Evolutionary conservation across 1,284 basidiomycete species (phyloP), one percentile per base, ranked within the genome.

Genomic region (Schizophyllum amplum): DNA sequence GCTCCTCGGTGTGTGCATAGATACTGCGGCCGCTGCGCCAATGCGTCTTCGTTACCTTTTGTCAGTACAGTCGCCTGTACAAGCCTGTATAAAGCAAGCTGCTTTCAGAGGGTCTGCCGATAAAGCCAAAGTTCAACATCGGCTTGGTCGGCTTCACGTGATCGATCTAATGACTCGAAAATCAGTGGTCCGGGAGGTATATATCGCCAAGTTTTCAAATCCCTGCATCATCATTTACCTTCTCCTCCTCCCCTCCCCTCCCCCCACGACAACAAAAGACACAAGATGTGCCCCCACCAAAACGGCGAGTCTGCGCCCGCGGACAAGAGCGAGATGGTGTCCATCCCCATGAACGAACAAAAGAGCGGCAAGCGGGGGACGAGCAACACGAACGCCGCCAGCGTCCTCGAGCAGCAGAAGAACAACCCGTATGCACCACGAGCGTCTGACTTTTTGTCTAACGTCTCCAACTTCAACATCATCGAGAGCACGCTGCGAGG

Each of bases 401-500:
- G 57, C 47, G 58, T 65, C 54, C 58, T 67, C 52, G 70, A 73
- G 13, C 72, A 74, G 60, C 78, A 81, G 60, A 72, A 75, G 54
- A 74, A 75, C 62, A 94, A 93, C 70, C 88, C 92, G 50, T 96
- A 95, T 71, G 91, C 88, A 48, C 86, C 91, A 23, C 83, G 92
- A n/a, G 89, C 89, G 20, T 83, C 90, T 21, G 94, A 96, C 72
- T 95, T 95, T 72, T 73, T 96, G 63, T 94, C 87, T 72, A 95
- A 96, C 71, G 80, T 94, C 63, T 88, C 84, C 56, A 95, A 95
- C 75, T 96, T 94, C 77, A 91, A 87, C 75, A 98, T 98, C 75
- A 98, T 98, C 70, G 95, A 98, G 77, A 93, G 90, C 66, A 98
- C 95, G 7, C 81, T 98, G 58, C 79, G 96, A 82, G 93, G 93